Conservation (phyloP, 805 yeast genomes). For the Cyberlindnera euphorbiiphila region DNA sequence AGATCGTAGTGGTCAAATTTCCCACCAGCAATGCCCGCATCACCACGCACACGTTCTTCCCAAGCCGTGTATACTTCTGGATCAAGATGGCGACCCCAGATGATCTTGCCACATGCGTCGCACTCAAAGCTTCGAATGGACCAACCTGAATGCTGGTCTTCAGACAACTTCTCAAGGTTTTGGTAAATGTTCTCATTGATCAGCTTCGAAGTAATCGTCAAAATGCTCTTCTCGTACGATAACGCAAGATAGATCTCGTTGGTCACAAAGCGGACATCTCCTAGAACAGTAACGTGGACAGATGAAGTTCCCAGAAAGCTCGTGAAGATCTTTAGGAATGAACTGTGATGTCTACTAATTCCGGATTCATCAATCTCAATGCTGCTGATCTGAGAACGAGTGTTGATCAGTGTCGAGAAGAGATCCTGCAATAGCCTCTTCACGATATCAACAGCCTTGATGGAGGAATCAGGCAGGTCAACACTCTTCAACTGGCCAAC, state of each 20-base stretch:
- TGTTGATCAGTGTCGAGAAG: slow-evolving; percentile 37
- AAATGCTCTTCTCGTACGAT: slow-evolving; percentile 56
- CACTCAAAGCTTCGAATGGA: slow-evolving; percentile 52
- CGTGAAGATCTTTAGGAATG: slow-evolving; percentile 54
- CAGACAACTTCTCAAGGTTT: slow-evolving; percentile 40
- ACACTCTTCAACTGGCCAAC: slow-evolving; percentile 33
- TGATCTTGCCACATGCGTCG: slow-evolving; percentile 67
- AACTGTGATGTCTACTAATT: slow-evolving; percentile 25
- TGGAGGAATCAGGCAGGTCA: slow-evolving; percentile 18
- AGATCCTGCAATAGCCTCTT: slow-evolving; percentile 40
- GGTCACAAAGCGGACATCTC: slow-evolving; percentile 56
- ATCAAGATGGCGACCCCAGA: slow-evolving; percentile 66
- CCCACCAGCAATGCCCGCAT: neutral
- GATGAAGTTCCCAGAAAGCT: slow-evolving; percentile 49
- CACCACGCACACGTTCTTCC: slow-evolving; percentile 41
- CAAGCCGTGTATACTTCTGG: slow-evolving; percentile 50
- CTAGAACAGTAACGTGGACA: slow-evolving; percentile 45
- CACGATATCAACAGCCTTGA: slow-evolving; percentile 30
- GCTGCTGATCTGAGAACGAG: slow-evolving; percentile 25
- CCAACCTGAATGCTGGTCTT: slow-evolving; percentile 59
- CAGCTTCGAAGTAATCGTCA: slow-evolving; percentile 47
- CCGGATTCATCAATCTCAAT: slow-evolving; percentile 17
- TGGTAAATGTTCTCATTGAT: slow-evolving; percentile 53
- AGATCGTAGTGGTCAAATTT: slow-evolving; percentile 27
- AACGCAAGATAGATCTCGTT: slow-evolving; percentile 62